Evolutionary conservation across 768 basidiomycete genomes (phyloP), one percentile per base, ranked within the genome.

Genomic region (Rhodotorula taiwanensis): DNA sequence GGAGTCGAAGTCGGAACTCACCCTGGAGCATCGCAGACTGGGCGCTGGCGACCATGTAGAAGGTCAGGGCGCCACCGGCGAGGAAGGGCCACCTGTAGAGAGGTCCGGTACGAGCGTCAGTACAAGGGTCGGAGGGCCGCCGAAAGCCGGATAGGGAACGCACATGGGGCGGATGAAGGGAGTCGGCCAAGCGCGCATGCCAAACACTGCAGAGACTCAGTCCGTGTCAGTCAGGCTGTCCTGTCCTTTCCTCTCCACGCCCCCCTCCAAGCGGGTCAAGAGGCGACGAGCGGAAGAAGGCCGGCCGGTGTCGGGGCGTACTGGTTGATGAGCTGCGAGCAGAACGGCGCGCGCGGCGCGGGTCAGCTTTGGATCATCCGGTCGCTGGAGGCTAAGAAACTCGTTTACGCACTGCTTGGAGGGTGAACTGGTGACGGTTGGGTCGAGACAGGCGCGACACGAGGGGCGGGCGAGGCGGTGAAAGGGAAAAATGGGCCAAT

Each of bases 81-180:
- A 72, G 51, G 70, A 72, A 72, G 23, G 72, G 72, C 68, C 66
- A 67, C 61, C 66, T 62, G 59, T 27, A 4, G 25, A n/a, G 3
- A n/a, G n/a, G n/a, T n/a, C n/a, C n/a, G n/a, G n/a, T n/a, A 23
- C 2, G 42, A 4, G 30, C 6, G 31, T 25, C 52, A 51, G 52
- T 23, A 21, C 18, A 54, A 21, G 23, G 42, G 39, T 13, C 3
- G 15, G 21, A 31, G 23, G 4, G 10, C 21, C 1, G 31, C 23
- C 31, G n/a, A 27, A 15, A 18, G 28, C 3, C 18, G 30, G 42
- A 31, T 4, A 21, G 33, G 9, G 44, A 2, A 23, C 60, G 34
- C 14, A 68, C 67, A 68, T 68, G 62, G 67, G 67, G 58, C 62
- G 62, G 67, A 68, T 39, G 67, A 68, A 68, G 52, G 67, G 67